phyloP scores from a whole-genome alignment of 2,329 filamentous ascomycete genomes.

The Aspergillus brasiliensis region DNA sequence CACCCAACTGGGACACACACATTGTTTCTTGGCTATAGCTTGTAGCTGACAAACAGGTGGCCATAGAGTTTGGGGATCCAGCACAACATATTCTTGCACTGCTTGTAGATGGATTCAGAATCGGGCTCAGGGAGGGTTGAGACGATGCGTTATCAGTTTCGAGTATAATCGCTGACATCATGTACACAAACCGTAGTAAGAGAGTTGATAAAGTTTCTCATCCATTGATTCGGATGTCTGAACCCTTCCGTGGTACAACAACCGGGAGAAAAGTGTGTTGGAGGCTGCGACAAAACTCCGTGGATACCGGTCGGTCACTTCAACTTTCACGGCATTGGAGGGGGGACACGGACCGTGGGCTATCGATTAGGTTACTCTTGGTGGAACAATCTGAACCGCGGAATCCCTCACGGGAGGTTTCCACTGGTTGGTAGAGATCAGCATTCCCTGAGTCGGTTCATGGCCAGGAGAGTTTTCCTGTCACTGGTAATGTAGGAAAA shows the following conservation, averaged over 20 bases:
- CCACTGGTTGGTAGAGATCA: constrained; percentile 18
- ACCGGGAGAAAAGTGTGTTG: constrained; percentile 3
- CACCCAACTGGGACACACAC: background rate
- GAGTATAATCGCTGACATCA: constrained; percentile 18
- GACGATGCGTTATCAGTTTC: background rate
- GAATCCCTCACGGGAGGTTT: constrained; percentile 22
- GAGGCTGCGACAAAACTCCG: constrained; percentile 3
- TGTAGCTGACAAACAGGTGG: background rate
- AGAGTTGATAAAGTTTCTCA: background rate
- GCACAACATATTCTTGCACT: background rate
- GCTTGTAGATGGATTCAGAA: constrained; percentile 8
- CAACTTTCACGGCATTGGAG: constrained; percentile 1
- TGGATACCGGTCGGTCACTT: constrained; percentile 8
- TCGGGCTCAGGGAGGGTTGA: background rate
- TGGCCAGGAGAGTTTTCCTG: background rate
- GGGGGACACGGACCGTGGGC: constrained; percentile 12
- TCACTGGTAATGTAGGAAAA: background rate
- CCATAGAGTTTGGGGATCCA: background rate
- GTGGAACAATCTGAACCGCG: constrained; percentile 24
- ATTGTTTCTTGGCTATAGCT: background rate
- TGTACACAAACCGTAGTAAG: background rate
- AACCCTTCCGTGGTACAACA: constrained; percentile 5
- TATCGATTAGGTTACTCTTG: constrained; percentile 20
- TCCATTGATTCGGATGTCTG: background rate
- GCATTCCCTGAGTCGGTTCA: constrained; percentile 8